phyloP scores from a whole-genome alignment of 1,284 basidiomycete species.

The Malassezia obtusa region DNA sequence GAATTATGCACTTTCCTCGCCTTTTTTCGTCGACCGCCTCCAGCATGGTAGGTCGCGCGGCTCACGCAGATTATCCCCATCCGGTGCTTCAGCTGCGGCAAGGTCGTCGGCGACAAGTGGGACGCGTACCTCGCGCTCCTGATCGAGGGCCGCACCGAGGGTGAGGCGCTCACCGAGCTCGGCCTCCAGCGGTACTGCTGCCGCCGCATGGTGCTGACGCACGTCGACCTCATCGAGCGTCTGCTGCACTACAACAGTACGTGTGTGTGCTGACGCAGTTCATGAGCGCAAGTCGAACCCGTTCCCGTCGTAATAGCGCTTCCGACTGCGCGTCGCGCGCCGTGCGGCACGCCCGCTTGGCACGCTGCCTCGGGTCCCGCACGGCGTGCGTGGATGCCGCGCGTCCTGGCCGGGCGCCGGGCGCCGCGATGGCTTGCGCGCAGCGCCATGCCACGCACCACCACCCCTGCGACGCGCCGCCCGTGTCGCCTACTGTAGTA shows the following conservation, averaged over 20 bases:
- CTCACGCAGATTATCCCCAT: slow-evolving; percentile 41
- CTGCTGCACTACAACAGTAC: slow-evolving; percentile 87
- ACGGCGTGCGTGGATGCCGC: too few relatives aligned
- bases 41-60: slow-evolving; percentile 4
- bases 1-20: background rate
- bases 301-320: slow-evolving; percentile 4
- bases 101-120: slow-evolving; percentile 48
- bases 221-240: slow-evolving; percentile 94
- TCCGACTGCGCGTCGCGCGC: background rate
- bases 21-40: background rate
- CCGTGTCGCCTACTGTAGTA: too few relatives aligned
- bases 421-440: too few relatives aligned
- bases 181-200: slow-evolving; percentile 92
- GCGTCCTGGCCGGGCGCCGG: too few relatives aligned
- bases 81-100: slow-evolving; percentile 47
- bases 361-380: too few relatives aligned
- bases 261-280: slow-evolving; percentile 48
- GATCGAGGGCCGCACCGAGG: slow-evolving; percentile 49
- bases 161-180: slow-evolving; percentile 82
- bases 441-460: too few relatives aligned
- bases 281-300: slow-evolving; percentile 19
- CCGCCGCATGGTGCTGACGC: slow-evolving; percentile 91
- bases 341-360: background rate
- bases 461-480: too few relatives aligned
- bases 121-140: slow-evolving; percentile 44